phyloP scores from a whole-genome alignment of 78 protist species.

The Guillardia theta region DNA sequence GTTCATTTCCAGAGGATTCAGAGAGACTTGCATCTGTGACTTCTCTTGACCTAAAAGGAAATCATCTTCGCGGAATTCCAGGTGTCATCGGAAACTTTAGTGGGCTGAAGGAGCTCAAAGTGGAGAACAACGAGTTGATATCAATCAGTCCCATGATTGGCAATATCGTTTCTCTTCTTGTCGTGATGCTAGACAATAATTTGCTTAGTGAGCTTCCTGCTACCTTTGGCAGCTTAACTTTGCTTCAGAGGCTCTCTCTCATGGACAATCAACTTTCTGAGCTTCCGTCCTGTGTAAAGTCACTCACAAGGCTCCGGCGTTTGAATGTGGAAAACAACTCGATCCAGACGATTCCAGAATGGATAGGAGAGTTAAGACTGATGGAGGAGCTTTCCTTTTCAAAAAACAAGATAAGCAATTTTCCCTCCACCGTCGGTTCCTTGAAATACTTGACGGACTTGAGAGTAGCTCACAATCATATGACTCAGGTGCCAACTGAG shows the following conservation, averaged over 20 bases:
- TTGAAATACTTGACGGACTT: not conserved
- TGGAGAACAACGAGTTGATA: not conserved
- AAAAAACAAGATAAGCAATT: not conserved
- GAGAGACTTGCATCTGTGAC: not conserved
- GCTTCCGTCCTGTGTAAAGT: not conserved
- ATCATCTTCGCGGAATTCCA: not conserved
- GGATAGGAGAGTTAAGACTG: not conserved
- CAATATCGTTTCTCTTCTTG: not conserved
- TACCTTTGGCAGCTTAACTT: not conserved
- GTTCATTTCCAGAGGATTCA: not conserved
- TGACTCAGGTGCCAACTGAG: not conserved
- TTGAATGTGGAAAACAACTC: not conserved
- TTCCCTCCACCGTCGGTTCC: not conserved
- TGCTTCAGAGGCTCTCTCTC: not conserved
- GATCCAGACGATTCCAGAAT: not conserved
- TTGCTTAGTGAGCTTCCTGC: not conserved
- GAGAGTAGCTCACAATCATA: not conserved
- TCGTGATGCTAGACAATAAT: not conserved
- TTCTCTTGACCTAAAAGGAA: not conserved
- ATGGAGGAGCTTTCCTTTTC: not conserved
- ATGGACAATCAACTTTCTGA: not conserved
- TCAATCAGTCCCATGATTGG: not conserved
- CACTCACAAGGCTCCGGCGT: not conserved
- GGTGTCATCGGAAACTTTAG: not conserved
- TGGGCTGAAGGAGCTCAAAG: not conserved